phyloP scores from a whole-genome alignment of 306 rosid genomes.

The Citrullus mucosospermus region DNA sequence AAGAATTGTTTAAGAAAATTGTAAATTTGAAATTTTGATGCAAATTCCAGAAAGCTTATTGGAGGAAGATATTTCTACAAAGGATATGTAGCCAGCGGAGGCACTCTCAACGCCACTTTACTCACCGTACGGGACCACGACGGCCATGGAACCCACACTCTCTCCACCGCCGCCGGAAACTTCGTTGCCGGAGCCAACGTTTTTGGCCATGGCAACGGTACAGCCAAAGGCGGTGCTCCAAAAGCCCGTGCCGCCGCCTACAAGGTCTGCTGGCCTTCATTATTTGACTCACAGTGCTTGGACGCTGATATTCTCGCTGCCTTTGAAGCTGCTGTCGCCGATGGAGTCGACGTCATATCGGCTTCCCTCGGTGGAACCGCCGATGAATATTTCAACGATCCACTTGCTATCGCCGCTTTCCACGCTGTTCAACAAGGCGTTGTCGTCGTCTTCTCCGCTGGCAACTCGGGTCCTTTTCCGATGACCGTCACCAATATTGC shows the following conservation, averaged over 20 bases:
- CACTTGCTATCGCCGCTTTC: background rate
- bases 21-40: background rate
- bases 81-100: background rate
- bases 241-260: background rate
- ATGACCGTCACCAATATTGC: background rate
- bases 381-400: background rate
- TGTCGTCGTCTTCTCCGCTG: background rate
- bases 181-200: background rate
- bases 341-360: background rate
- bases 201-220: background rate
- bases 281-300: background rate
- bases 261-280: background rate
- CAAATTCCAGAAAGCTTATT: background rate
- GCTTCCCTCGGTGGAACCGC: background rate
- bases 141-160: conserved; percentile 4
- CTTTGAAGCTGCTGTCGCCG: background rate
- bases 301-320: background rate
- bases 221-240: conserved; percentile 1
- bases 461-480: background rate
- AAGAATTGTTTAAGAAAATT: too few species aligned
- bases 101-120: background rate
- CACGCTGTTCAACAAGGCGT: background rate
- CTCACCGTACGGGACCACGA: background rate
- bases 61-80: background rate
- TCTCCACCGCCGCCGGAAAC: background rate